Base-by-base conservation (phyloP, 148 eudicot genomes). In the Vaccinium macrocarpon region DNA sequence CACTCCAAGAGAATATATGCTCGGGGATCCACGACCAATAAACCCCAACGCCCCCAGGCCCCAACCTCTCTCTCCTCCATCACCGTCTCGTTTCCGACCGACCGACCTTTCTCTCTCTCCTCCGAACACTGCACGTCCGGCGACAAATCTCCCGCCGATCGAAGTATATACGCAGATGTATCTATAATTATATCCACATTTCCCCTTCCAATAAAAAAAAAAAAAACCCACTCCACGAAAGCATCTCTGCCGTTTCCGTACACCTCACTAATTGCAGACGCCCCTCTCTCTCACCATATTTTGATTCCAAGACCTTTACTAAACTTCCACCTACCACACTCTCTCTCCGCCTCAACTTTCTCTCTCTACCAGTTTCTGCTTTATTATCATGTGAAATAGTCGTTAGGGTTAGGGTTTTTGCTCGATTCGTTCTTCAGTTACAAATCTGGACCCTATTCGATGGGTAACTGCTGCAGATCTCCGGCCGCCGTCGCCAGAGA, bases 391-490 rank as follows among this genome's bases (percentile, higher is more conserved):
- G 83, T 81, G 59, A 81, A 49, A 50, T 0, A 12, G 14, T 66
- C 68, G 68, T 8, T 72, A 78, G 88, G 87, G 83, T 87, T 91
- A 79, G 88, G 87, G 90, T 85, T 87, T 86, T 86, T 23, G 57
- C 2, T 25, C 15, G 76, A 66, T 59, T 51, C 42, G 48, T 25
- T 61, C 78, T 3, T 1, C n/a, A 9, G 9, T 23, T 52, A 29
- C 21, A 46, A 62, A 84, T 86, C 84, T 81, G 82, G 80, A 72
- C 81, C 80, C 81, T 82, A 86, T 78, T 87, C 86, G 5, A 95
- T 95, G 98, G 98, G 98, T 0, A 95, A 95, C 86, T 95, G 98
- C 87, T 95, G 98, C 90, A 94, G 98, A 95, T 95, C 98, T 91
- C 98, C 97, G 29, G 97, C 98, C 6, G 92, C 98, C 0, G 96